phyloP scores from a whole-genome alignment of 257 asterid genomes.

The Solanum gracilifrons region DNA sequence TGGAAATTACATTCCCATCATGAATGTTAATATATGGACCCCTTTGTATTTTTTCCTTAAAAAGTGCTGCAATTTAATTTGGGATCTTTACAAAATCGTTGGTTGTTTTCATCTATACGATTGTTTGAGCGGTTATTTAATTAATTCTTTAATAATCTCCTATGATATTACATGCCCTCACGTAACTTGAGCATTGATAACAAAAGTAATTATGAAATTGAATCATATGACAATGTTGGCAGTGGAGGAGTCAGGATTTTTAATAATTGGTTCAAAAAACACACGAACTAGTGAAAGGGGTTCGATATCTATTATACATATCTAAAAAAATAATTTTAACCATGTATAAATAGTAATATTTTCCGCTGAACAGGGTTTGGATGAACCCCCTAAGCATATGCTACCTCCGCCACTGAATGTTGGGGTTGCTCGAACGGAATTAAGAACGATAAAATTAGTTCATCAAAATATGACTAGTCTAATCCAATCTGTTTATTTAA shows the following conservation, averaged over 20 bases:
- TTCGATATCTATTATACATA: too few species aligned
- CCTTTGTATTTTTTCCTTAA: not conserved
- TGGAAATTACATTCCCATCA: not conserved
- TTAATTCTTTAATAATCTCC: not conserved
- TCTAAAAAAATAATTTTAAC: too few species aligned
- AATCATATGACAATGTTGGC: too few species aligned
- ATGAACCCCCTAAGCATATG: too few species aligned
- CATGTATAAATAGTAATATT: too few species aligned
- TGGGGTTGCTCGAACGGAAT: not conserved
- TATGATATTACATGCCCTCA: not conserved
- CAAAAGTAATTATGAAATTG: not conserved
- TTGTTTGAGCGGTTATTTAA: not conserved
- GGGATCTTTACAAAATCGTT: not conserved
- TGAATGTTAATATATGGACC: not conserved
- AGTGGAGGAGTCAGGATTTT: too few species aligned
- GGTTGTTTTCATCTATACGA: not conserved
- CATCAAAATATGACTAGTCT: not conserved
- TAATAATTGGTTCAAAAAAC: too few species aligned
- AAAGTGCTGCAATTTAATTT: not conserved
- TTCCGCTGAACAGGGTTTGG: rapidly evolving
- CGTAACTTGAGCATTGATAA: not conserved
- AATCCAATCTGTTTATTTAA: not conserved
- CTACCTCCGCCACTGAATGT: too few species aligned
- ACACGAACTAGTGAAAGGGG: rapidly evolving
- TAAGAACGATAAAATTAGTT: too few species aligned